phyloP scores from a whole-genome alignment of 2,329 filamentous ascomycete genomes.

The Aphanoascus verrucosus region DNA sequence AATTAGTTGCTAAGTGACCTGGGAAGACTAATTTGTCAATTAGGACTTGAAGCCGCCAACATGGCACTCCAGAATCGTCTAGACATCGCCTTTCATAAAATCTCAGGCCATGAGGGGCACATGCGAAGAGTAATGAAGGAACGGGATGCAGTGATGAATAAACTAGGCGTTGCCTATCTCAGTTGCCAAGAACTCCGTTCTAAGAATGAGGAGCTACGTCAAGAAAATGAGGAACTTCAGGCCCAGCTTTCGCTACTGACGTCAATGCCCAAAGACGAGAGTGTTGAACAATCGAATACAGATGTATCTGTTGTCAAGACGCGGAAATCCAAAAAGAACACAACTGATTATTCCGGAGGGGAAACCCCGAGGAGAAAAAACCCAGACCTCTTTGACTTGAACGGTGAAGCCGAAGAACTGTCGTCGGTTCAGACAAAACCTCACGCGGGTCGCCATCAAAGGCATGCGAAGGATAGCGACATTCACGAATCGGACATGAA shows the following conservation, averaged over 20 bases:
- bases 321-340: not conserved
- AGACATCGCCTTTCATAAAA: conserved; percentile 46
- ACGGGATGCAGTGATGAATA: conserved; percentile 47
- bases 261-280: conserved; percentile 4
- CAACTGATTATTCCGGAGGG: not conserved
- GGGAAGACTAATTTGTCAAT: conserved; percentile 18
- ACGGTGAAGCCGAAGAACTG: not conserved
- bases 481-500: not conserved
- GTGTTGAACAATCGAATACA: not conserved
- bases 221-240: conserved; percentile 33
- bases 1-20: conserved; percentile 21
- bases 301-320: not conserved
- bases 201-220: conserved; percentile 30
- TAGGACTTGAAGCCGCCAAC: conserved; percentile 43
- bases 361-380: not conserved
- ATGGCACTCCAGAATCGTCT: conserved; percentile 46
- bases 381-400: conserved; percentile 9
- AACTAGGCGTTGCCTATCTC: conserved; percentile 47
- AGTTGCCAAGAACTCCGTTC: conserved; percentile 38
- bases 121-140: conserved; percentile 47
- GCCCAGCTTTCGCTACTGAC: conserved; percentile 25
- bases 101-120: conserved; percentile 43
- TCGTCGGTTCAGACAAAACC: not conserved
- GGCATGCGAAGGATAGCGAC: not conserved
- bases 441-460: not conserved